phyloP scores from a whole-genome alignment of 2,329 filamentous ascomycete species.

The Pseudomassariella vexata region DNA sequence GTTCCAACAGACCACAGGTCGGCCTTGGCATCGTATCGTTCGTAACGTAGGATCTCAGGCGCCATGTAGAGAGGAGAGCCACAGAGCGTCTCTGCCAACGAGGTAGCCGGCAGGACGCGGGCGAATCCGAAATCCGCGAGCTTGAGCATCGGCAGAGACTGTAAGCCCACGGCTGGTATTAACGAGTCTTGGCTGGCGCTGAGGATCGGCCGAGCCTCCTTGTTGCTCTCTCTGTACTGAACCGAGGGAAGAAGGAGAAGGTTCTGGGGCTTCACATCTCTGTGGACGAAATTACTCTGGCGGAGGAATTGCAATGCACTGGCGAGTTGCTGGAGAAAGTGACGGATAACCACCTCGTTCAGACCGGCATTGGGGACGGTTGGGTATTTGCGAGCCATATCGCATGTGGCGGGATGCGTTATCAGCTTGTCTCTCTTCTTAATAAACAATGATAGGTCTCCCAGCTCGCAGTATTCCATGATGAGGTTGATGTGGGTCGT shows the following conservation, averaged over 20 bases:
- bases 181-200: slow-evolving; percentile 73
- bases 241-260: slow-evolving; percentile 80
- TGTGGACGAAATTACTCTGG: slow-evolving; percentile 79
- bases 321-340: slow-evolving; percentile 91
- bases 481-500: slow-evolving; percentile 87
- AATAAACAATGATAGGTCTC: slow-evolving; percentile 92
- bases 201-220: slow-evolving; percentile 64
- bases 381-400: slow-evolving; percentile 92
- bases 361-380: slow-evolving; percentile 77
- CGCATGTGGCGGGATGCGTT: slow-evolving; percentile 74
- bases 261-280: slow-evolving; percentile 97
- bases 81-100: slow-evolving; percentile 90
- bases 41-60: slow-evolving; percentile 92
- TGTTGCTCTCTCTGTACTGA: slow-evolving; percentile 58
- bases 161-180: slow-evolving; percentile 73
- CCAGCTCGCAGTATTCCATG: slow-evolving; percentile 97
- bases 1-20: slow-evolving; percentile 98
- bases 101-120: slow-evolving; percentile 81
- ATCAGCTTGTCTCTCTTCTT: slow-evolving; percentile 81
- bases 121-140: slow-evolving; percentile 99
- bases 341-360: slow-evolving; percentile 91
- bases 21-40: slow-evolving; percentile 94
- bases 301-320: slow-evolving; percentile 89
- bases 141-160: slow-evolving; percentile 90
- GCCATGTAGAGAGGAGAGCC: slow-evolving; percentile 98